These are phyloP conservation scores for Corchorus capsularis DNA, from an alignment of 345 rosid genomes.

Conservation along the genomic window DNA sequence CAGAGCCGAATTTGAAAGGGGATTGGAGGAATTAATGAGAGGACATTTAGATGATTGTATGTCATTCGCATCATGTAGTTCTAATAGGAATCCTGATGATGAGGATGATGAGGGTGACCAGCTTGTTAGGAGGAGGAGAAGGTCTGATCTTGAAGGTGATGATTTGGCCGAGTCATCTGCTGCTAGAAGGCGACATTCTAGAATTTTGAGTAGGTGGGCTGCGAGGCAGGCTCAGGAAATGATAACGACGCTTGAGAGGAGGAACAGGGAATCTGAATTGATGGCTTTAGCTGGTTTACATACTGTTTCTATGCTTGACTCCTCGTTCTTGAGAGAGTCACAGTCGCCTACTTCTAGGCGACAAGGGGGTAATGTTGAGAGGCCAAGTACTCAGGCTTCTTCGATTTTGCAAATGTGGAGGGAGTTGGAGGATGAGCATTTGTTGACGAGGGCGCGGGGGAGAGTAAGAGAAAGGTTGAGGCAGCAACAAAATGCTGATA, in stretches of 20 bases:
- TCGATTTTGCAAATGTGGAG: constrained; percentile 96
- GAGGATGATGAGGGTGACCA: constrained; percentile 84
- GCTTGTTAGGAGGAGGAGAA: constrained; percentile 78
- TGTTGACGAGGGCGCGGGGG: constrained; percentile 79
- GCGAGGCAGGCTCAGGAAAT: constrained; percentile 98
- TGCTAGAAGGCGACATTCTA: constrained; percentile 80
- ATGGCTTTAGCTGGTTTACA: constrained; percentile 97
- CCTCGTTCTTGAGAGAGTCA: constrained; percentile 91
- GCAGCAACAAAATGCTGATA: constrained; percentile 61
- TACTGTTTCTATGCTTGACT: constrained; percentile 93
- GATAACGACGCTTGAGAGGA: constrained; percentile 95
- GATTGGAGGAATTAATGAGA: constrained; percentile 89
- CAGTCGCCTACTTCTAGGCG: constrained; percentile 73
- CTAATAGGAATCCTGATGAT: constrained; percentile 60
- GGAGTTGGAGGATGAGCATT: constrained; percentile 97
- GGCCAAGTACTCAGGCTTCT: constrained; percentile 90
- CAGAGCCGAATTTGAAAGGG: constrained; percentile 65
- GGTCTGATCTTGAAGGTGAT: constrained; percentile 89
- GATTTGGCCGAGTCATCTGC: constrained; percentile 95
- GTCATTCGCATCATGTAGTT: constrained; percentile 84
- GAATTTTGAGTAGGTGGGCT: constrained; percentile 90
- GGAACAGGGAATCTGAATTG: constrained; percentile 93
- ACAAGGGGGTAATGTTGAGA: constrained; percentile 71
- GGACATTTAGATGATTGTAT: constrained; percentile 88
- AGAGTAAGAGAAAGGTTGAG: constrained; percentile 85